phyloP scores from a whole-genome alignment of 352 stramenopile species.

The Peronospora farinosa region DNA sequence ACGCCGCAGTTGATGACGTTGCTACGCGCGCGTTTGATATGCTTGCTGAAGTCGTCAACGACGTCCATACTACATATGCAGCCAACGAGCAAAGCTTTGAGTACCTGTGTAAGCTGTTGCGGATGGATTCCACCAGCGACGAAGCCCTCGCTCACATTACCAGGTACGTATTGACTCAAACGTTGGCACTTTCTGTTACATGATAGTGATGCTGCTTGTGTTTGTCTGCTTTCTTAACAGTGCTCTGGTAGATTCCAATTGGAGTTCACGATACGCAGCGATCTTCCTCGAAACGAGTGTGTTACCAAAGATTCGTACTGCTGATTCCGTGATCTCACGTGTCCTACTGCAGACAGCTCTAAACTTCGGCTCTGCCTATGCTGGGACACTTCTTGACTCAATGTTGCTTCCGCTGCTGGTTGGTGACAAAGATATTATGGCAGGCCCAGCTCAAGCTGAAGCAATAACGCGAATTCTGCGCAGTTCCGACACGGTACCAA shows the following conservation, averaged over 20 bases:
- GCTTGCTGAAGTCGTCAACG: slow-evolving; percentile 57
- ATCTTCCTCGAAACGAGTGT: slow-evolving; percentile 55
- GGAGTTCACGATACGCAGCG: slow-evolving; percentile 59
- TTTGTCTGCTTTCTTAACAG: slow-evolving; percentile 16
- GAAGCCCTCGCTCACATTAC: slow-evolving; percentile 56
- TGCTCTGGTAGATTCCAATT: slow-evolving; percentile 53
- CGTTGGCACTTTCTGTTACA: background rate
- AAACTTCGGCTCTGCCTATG: slow-evolving; percentile 46
- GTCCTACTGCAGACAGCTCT: slow-evolving; percentile 57
- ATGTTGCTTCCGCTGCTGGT: slow-evolving; percentile 51
- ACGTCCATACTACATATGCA: slow-evolving; percentile 46
- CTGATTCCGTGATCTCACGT: slow-evolving; percentile 66
- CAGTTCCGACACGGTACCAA: slow-evolving; percentile 34
- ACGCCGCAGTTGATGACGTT: slow-evolving; percentile 24
- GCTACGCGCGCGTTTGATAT: slow-evolving; percentile 28
- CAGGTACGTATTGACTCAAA: slow-evolving; percentile 20
- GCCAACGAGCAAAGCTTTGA: slow-evolving; percentile 51
- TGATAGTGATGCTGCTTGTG: background rate
- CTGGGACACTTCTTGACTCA: slow-evolving; percentile 37
- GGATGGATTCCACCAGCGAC: slow-evolving; percentile 45
- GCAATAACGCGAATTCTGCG: slow-evolving; percentile 61
- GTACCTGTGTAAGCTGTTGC: slow-evolving; percentile 37
- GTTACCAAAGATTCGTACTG: slow-evolving; percentile 46
- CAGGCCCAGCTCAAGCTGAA: slow-evolving; percentile 55
- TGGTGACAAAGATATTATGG: slow-evolving; percentile 7